Conservation (phyloP, 768 basidiomycete species). For the Termitomyces sp. region DNA sequence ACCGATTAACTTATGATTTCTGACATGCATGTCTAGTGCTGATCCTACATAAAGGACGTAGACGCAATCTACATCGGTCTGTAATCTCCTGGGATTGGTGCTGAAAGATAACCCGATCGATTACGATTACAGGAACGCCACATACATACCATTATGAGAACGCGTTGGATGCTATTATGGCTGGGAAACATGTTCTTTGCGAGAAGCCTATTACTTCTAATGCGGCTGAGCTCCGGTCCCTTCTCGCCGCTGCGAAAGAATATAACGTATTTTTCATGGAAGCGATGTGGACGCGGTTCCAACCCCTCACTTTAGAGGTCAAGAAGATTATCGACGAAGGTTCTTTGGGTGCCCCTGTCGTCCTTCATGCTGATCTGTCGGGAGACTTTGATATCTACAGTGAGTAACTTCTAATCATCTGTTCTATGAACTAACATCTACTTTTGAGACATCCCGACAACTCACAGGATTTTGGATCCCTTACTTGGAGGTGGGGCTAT, state of each 20-base stretch:
- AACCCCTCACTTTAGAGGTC: conserved; percentile 60
- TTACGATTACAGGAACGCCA: conserved; percentile 55
- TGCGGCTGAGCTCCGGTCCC: conserved; percentile 64
- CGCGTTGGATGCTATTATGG: conserved; percentile 67
- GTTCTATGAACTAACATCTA: not conserved
- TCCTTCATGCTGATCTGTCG: conserved; percentile 76
- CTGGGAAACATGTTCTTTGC: conserved; percentile 81
- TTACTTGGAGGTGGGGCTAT: conserved; percentile 76
- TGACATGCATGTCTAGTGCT: not conserved
- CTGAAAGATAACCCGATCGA: not conserved
- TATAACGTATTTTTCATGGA: conserved; percentile 88
- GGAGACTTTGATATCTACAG: conserved; percentile 60
- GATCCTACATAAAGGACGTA: conserved; percentile 43
- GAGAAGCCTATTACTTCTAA: conserved; percentile 88
- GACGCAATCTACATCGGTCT: conserved; percentile 73
- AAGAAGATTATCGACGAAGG: conserved; percentile 60
- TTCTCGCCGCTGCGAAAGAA: conserved; percentile 71
- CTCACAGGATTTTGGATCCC: conserved; percentile 77
- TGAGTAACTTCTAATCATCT: conserved; percentile 25
- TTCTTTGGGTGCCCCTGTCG: conserved; percentile 57
- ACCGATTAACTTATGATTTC: conserved; percentile 6
- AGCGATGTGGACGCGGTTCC: conserved; percentile 84
- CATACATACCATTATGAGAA: conserved; percentile 82
- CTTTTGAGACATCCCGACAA: conserved; percentile 54
- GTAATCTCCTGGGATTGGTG: conserved; percentile 1